Percentiles rank a stretch among this genome's conserved stretches.
phyloP scores from a whole-genome alignment of 129 eudicot species.

The Artemisia annua region DNA sequence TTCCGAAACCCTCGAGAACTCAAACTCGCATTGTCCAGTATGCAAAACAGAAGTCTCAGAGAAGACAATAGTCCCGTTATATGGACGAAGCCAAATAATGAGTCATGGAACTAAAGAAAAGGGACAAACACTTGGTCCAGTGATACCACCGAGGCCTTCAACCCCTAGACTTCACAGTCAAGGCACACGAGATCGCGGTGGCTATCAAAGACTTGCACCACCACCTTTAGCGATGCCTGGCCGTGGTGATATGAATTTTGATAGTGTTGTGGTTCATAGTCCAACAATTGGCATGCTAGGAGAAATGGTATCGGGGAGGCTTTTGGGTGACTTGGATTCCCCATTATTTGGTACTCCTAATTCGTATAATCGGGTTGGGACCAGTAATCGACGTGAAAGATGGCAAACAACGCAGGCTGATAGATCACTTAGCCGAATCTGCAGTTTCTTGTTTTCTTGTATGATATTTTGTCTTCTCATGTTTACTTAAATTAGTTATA shows the following conservation, averaged over 20 bases:
- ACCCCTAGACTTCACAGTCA: conserved; percentile 15
- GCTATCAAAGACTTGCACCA: conserved; percentile 29
- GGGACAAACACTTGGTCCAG: not conserved
- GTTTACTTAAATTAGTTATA: conserved; percentile 23
- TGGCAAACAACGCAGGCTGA: conserved; percentile 50
- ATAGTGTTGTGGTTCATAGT: conserved; percentile 22
- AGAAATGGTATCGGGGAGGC: conserved; percentile 55
- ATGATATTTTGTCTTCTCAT: conserved; percentile 54
- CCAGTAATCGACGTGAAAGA: conserved; percentile 47
- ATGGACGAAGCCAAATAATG: conserved; percentile 19
- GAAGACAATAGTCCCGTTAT: conserved; percentile 32
- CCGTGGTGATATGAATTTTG: not conserved
- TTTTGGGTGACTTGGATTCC: conserved; percentile 56
- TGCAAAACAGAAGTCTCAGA: conserved; percentile 39
- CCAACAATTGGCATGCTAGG: conserved; percentile 58
- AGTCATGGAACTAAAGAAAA: conserved; percentile 4
- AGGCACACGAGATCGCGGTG: conserved; percentile 17
- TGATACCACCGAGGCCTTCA: conserved; percentile 26
- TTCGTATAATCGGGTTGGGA: conserved; percentile 41
- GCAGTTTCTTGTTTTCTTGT: conserved; percentile 57
- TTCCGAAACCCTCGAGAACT: conserved; percentile 9
- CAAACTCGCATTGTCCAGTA: conserved; percentile 26
- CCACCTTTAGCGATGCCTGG: conserved; percentile 29
- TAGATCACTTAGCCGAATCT: conserved; percentile 62
- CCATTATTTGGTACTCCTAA: conserved; percentile 52